Percentiles rank a stretch among this genome's conserved stretches.
Evolutionary conservation across 352 stramenopile genomes (phyloP).

Genomic region (Globisporangium solare): DNA sequence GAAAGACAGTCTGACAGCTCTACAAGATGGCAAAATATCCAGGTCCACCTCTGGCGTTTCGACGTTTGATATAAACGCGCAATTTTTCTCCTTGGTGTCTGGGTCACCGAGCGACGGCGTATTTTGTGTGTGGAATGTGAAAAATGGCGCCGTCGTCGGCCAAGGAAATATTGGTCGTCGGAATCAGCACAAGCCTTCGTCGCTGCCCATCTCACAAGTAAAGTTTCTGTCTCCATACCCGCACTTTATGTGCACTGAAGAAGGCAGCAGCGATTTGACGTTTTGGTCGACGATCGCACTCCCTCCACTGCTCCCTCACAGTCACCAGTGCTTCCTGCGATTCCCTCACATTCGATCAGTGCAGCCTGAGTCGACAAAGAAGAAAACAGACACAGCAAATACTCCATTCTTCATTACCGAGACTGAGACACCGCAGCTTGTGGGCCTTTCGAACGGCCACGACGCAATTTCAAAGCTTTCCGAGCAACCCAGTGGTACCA

Average conservation of each 20-base stretch:
- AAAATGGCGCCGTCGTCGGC: constrained; percentile 26
- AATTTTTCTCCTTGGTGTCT: constrained; percentile 24
- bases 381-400: constrained; percentile 3
- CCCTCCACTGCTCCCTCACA: constrained; percentile 15
- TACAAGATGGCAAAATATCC: constrained; percentile 1
- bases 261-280: constrained; percentile 22
- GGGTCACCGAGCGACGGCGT: constrained; percentile 23
- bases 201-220: constrained; percentile 19
- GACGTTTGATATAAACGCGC: constrained; percentile 26
- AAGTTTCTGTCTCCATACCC: constrained; percentile 34
- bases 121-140: constrained; percentile 50
- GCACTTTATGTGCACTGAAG: constrained; percentile 37
- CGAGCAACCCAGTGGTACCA: neutral
- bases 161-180: constrained; percentile 9
- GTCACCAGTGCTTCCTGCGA: constrained; percentile 18
- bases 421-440: neutral
- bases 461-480: neutral
- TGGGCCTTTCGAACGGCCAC: neutral
- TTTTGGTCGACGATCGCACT: constrained; percentile 36
- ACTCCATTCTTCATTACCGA: constrained; percentile 17
- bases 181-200: neutral
- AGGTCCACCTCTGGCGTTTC: constrained; percentile 13
- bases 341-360: constrained; percentile 5
- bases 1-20: constrained; percentile 19
- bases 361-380: neutral